These are phyloP conservation scores for Parasitella parasitica DNA, from an alignment of 371 early-diverging fungal species.

Conservation along the genomic window DNA sequence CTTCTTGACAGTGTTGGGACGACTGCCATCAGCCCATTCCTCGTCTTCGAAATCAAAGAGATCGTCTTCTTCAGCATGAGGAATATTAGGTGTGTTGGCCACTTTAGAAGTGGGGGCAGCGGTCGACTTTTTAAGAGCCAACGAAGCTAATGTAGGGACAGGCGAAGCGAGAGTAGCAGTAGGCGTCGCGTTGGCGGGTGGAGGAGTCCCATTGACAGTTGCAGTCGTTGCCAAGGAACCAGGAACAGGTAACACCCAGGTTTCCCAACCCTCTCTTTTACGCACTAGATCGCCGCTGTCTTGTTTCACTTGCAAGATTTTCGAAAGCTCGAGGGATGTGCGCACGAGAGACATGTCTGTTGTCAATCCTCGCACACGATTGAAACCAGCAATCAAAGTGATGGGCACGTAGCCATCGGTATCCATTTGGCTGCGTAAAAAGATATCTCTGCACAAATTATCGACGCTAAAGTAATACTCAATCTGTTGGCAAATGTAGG, in stretches of 20 bases:
- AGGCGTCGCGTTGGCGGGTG: conserved; percentile 13
- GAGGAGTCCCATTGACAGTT: background rate
- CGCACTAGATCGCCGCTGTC: conserved; percentile 51
- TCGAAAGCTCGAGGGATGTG: conserved; percentile 51
- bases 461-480: conserved; percentile 93
- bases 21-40: conserved; percentile 61
- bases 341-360: conserved; percentile 57
- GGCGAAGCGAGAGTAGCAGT: conserved; percentile 17
- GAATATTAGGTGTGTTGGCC: background rate
- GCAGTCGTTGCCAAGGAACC: conserved; percentile 10
- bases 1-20: conserved; percentile 60
- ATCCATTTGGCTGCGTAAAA: conserved; percentile 86
- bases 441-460: conserved; percentile 88
- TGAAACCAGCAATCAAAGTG: conserved; percentile 73
- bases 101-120: background rate
- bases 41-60: conserved; percentile 77
- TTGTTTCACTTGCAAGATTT: conserved; percentile 43
- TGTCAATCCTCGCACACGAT: conserved; percentile 73
- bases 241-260: conserved; percentile 59
- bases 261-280: conserved; percentile 64
- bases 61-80: conserved; percentile 60
- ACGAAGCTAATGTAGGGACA: conserved; percentile 29
- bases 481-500: conserved; percentile 53
- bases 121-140: conserved; percentile 14
- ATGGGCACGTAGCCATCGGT: conserved; percentile 72